Percentiles rank a stretch among this genome's conserved stretches.
Conservation (phyloP, 768 basidiomycete genomes). For the Lactifluus volemus region DNA sequence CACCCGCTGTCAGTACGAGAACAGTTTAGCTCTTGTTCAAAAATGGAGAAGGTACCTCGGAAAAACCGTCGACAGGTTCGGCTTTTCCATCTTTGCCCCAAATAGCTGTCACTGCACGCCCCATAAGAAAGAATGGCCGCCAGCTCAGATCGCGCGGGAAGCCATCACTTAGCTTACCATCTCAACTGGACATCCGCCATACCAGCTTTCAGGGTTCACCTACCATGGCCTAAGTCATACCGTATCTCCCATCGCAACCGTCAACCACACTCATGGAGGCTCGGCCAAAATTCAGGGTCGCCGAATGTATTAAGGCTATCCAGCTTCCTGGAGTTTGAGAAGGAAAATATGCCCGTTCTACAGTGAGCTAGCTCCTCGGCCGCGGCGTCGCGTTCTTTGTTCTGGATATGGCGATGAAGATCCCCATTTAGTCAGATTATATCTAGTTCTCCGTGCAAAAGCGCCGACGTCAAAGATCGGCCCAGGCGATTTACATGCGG, state of each 20-base stretch:
- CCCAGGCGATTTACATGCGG: not conserved
- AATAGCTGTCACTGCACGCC: not conserved
- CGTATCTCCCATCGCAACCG: not conserved
- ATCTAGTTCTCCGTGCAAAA: not conserved
- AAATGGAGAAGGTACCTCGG: not conserved
- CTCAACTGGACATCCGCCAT: not conserved
- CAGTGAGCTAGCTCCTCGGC: not conserved
- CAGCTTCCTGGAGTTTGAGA: not conserved
- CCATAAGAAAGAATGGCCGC: not conserved
- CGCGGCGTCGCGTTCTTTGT: not conserved
- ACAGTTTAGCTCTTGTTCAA: not conserved
- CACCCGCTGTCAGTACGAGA: not conserved
- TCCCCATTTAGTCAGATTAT: not conserved
- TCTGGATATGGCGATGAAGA: not conserved
- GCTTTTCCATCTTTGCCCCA: not conserved
- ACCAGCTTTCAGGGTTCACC: not conserved
- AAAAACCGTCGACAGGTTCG: not conserved
- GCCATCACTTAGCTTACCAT: not conserved
- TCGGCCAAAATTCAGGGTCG: not conserved
- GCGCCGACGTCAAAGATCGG: not conserved
- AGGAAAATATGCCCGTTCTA: not conserved
- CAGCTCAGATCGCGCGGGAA: not conserved
- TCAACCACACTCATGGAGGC: not conserved
- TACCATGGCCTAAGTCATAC: not conserved
- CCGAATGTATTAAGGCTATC: not conserved